Percentiles rank a stretch among this genome's conserved stretches.
These are phyloP conservation scores for Carex arenaria DNA, from an alignment of 202 grass and related monocot species.

Conservation along the genomic window DNA sequence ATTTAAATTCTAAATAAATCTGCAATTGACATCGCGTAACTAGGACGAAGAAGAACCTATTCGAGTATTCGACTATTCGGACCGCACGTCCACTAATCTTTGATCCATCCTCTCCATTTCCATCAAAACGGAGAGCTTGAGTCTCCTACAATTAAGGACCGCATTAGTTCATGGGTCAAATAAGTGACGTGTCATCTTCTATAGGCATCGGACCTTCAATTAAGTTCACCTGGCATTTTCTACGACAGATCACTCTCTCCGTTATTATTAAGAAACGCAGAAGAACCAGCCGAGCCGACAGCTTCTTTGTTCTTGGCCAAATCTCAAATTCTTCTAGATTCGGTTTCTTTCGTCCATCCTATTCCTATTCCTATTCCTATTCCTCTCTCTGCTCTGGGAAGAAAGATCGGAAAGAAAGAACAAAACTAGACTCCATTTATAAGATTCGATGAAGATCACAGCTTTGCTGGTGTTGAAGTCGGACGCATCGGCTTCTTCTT, in stretches of 20 bases:
- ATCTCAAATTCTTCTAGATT: background rate
- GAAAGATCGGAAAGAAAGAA: constrained; percentile 1
- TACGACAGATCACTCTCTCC: background rate
- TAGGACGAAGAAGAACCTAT: background rate
- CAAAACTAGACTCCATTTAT: constrained; percentile 15
- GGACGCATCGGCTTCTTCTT: constrained; percentile 38
- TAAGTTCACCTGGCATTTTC: background rate
- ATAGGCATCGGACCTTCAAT: background rate
- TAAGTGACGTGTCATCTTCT: background rate
- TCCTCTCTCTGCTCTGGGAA: background rate
- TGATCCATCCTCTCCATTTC: background rate
- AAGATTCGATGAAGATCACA: constrained; percentile 83
- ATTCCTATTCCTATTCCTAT: too few species aligned
- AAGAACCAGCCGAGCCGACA: background rate
- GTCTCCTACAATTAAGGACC: background rate
- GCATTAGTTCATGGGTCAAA: background rate
- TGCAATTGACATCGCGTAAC: background rate
- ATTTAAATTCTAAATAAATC: background rate
- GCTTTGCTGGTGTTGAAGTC: constrained; percentile 82
- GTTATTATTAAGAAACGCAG: background rate
- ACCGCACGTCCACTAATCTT: background rate
- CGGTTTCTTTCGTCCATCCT: background rate
- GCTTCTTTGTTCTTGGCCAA: background rate
- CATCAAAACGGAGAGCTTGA: background rate
- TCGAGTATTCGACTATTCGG: background rate